phyloP scores from a whole-genome alignment of 345 rosid species.

The Brassica nigra region DNA sequence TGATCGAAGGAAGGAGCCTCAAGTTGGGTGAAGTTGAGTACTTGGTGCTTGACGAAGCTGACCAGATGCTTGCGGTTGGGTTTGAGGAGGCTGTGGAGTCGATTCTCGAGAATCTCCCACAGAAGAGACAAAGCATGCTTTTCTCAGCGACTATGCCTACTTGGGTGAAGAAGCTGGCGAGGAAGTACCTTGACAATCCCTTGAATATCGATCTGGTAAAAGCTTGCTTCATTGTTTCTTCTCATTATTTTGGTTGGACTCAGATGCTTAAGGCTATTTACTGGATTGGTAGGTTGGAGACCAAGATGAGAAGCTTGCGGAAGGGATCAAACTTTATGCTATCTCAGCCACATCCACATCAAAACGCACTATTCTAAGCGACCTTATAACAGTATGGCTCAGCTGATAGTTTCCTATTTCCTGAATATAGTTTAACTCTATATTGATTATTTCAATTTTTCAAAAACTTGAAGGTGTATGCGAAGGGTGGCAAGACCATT shows the following conservation, averaged over 20 bases:
- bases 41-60: constrained; percentile 85
- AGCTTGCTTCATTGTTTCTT: background rate
- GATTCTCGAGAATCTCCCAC: constrained; percentile 82
- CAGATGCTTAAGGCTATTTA: constrained; percentile 5
- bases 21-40: constrained; percentile 83
- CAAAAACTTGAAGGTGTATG: constrained; percentile 65
- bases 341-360: constrained; percentile 75
- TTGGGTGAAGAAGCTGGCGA: constrained; percentile 92
- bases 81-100: constrained; percentile 4
- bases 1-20: constrained; percentile 74
- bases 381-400: constrained; percentile 77
- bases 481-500: constrained; percentile 95
- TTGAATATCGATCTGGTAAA: constrained; percentile 88
- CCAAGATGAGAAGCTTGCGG: constrained; percentile 87
- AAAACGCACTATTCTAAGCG: constrained; percentile 80
- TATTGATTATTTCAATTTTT: background rate
- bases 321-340: constrained; percentile 92
- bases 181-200: constrained; percentile 88
- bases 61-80: constrained; percentile 4
- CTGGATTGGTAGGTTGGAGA: constrained; percentile 73
- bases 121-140: constrained; percentile 93
- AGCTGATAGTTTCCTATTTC: background rate
- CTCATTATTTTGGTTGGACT: background rate
- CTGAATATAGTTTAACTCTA: constrained; percentile 3
- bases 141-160: constrained; percentile 99